Evolutionary conservation across 176 grass and related monocot genomes (phyloP), one percentile per base, ranked within the genome.

Genomic region (Tuctoria greenei): DNA sequence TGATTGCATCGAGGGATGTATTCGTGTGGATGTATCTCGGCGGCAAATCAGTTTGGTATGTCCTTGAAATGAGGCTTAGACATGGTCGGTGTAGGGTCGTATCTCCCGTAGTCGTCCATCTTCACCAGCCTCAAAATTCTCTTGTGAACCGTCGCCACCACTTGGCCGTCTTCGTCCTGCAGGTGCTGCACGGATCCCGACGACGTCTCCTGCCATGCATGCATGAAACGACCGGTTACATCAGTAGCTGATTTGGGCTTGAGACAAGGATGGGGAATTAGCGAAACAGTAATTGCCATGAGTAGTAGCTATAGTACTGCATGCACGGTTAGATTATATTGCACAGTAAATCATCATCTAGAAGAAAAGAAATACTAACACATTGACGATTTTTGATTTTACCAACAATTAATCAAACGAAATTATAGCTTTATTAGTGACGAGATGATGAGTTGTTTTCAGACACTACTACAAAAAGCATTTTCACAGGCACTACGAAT

Each of bases 51-150:
- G 41, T 91, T 94, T 0, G 92, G 92, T 84, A 95, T 90, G 38
- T 83, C 78, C 78, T 95, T 95, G 79, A 91, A 91, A 78, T 77
- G 88, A 88, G 92, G 92, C 83, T 91, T 95, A 28, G 80, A 40
- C 75, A 95, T 82, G 64, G 83, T 66, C 3, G 92, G 92, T 27
- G 88, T 68, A 37, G 86, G 56, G 52, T 91, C 83, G 23, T 91
- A 91, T 50, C 4, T 4, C 46, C 79, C 72, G 62, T 95, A 95
- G 86, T 95, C 92, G 75, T 84, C 83, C 71, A 81, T 88, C 40
- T 64, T 64, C 49, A 91, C 88, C 74, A 83, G 79, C 84, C 11
- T 86, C 15, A 95, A 77, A 45, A 91, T 88, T 64, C 92, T 88
- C 65, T 74, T 73, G 35, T 78, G 85, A 37, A 70, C 42, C 38